Percentiles rank a stretch among this genome's conserved stretches.
Evolutionary conservation across 2,329 filamentous ascomycete species (phyloP).

Genomic region (Alternaria arbusti): DNA sequence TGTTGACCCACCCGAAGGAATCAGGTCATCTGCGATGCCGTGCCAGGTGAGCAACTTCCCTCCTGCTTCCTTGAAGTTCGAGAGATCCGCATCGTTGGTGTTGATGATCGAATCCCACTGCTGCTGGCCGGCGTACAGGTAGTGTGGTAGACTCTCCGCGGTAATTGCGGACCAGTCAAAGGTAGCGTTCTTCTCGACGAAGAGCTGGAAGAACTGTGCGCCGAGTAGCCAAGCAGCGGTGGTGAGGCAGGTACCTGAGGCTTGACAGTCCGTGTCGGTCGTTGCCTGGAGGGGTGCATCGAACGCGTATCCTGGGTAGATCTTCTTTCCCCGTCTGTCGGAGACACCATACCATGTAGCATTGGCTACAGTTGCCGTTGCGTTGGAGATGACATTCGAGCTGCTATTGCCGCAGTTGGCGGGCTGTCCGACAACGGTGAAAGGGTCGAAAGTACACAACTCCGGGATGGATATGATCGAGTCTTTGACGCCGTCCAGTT

Average conservation of each 20-base stretch:
- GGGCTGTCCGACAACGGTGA: slow-evolving; percentile 7
- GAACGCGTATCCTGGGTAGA: neutral
- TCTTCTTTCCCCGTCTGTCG: neutral
- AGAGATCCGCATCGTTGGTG: neutral
- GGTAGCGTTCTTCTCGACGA: neutral
- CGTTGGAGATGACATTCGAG: neutral
- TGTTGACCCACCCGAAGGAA: neutral
- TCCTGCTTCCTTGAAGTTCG: neutral
- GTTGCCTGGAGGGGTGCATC: neutral
- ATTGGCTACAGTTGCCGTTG: neutral
- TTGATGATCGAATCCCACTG: neutral
- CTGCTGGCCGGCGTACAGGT: neutral
- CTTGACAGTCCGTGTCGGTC: neutral
- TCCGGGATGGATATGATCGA: slow-evolving; percentile 36
- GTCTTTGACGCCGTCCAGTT: slow-evolving; percentile 41
- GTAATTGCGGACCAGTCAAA: neutral
- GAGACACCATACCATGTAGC: neutral
- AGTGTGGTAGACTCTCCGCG: neutral
- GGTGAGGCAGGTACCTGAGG: neutral
- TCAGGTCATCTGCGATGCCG: neutral
- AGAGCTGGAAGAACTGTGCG: neutral
- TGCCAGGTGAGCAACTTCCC: neutral
- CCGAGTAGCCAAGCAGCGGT: neutral
- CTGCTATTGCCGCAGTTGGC: neutral
- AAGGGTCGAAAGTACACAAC: slow-evolving; percentile 32